Evolutionary conservation across 208 protist species (phyloP), one percentile per base, ranked within the genome.

Genomic region (Naegleria gruberi): DNA sequence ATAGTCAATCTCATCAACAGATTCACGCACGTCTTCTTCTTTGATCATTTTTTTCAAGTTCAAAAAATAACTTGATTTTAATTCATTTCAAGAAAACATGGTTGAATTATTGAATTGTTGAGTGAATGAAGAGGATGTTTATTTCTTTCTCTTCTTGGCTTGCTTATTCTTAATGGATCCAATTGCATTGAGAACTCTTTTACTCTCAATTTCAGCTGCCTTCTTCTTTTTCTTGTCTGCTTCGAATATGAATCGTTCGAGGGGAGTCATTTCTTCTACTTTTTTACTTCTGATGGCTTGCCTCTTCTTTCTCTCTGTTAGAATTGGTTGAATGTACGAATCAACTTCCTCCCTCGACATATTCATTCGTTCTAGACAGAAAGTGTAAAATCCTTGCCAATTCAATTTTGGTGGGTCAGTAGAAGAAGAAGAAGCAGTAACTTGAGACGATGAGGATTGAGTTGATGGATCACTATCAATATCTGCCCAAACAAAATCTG

Each of bases 401-500:
- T 77, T 77, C 26, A 77, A 77, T 37, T 37, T 77, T 7, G 34
- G 6, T 12, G 7, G 17, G 5, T 19, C 10, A 37, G 0, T 77
- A 5, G 17, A 30, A 8, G 4, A 19, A 37, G n/a, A 19, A 23
- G 19, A 19, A 15, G 8, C 15, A 55, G 5, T 15, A 5, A 55
- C 46, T 55, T 55, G 46, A 4, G 51, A 65, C 15, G 51, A 65
- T 65, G 51, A 10, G 34, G 6, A 37, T 37, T 6, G 10, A 7
- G 6, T 37, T n/a, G 15, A 30, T 0, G 65, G 65, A 30, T 19
- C 26, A 37, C 8, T 8, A 37, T 77, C 65, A 77, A 77, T 77
- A 37, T 77, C 65, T 37, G 65, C 90, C 89, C 45, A 92, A 19
- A 55, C 45, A 82, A 92, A 92, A 46, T 34, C 15, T 45, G 92